These are phyloP conservation scores for Phytophthora cactorum DNA, from an alignment of 352 stramenopile genomes.

Conservation along the genomic window DNA sequence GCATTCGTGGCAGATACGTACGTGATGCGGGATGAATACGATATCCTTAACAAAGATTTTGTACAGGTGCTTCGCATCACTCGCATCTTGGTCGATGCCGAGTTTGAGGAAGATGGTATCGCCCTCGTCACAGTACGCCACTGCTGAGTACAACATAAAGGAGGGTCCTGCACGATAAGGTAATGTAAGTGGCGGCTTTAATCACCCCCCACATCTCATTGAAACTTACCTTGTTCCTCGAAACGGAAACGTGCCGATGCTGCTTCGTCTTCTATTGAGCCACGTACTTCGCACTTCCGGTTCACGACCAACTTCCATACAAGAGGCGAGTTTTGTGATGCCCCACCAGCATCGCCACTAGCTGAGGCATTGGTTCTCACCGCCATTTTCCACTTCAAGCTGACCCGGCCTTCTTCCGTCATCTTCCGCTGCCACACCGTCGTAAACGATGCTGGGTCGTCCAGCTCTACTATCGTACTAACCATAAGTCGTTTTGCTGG, in stretches of 20 bases:
- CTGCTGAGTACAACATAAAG: constrained; percentile 22
- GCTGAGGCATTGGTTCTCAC: constrained; percentile 5
- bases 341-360: not conserved
- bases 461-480: constrained; percentile 20
- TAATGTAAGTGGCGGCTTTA: not conserved
- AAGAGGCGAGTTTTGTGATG: not conserved
- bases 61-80: not conserved
- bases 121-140: constrained; percentile 28
- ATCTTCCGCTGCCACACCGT: constrained; percentile 30
- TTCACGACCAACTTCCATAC: constrained; percentile 29
- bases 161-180: not conserved
- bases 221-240: constrained; percentile 7
- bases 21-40: constrained; percentile 23
- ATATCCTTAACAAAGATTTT: constrained; percentile 29
- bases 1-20: constrained; percentile 2
- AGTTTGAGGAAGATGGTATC: constrained; percentile 27
- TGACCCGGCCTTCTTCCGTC: constrained; percentile 15
- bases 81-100: not conserved
- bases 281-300: constrained; percentile 26
- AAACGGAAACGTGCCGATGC: constrained; percentile 1
- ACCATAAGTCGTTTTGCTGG: constrained; percentile 11
- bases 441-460: not conserved
- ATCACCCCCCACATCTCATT: not conserved
- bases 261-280: constrained; percentile 19
- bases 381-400: constrained; percentile 35